These are phyloP conservation scores for Annulohypoxylon nitens DNA, from an alignment of 495 filamentous ascomycete species.

Conservation along the genomic window DNA sequence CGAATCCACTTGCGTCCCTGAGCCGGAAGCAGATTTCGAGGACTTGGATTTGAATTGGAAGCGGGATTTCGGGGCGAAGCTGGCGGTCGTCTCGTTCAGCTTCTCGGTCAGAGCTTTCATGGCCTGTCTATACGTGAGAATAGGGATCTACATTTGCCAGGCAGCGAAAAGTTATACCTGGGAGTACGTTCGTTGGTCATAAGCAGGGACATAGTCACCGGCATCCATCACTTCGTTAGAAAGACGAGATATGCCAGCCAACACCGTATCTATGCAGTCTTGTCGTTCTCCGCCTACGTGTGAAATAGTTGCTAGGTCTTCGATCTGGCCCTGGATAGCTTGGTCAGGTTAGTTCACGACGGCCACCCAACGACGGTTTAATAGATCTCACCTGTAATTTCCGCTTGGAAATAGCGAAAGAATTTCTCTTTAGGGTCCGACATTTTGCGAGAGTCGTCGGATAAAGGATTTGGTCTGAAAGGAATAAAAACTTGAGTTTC, in stretches of 20 bases:
- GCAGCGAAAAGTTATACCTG: slow-evolving; percentile 43
- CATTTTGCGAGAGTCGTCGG: slow-evolving; percentile 37
- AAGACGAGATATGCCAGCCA: slow-evolving; percentile 59
- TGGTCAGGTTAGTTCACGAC: slow-evolving; percentile 5
- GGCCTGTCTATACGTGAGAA: slow-evolving; percentile 45
- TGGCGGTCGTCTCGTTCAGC: slow-evolving; percentile 58
- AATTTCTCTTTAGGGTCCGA: slow-evolving; percentile 76
- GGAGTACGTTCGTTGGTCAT: slow-evolving; percentile 61
- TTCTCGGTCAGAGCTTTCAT: slow-evolving; percentile 60
- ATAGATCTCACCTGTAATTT: slow-evolving; percentile 71
- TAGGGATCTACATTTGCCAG: not conserved
- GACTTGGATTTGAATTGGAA: slow-evolving; percentile 62
- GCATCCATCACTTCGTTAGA: slow-evolving; percentile 61
- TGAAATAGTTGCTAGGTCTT: slow-evolving; percentile 51
- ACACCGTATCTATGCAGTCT: slow-evolving; percentile 60
- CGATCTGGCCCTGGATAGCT: slow-evolving; percentile 61
- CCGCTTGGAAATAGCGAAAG: slow-evolving; percentile 81
- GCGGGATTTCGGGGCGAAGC: slow-evolving; percentile 56
- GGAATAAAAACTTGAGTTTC: slow-evolving; percentile 50
- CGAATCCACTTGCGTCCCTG: slow-evolving; percentile 26
- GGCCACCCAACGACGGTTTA: not conserved
- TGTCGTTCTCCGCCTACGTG: slow-evolving; percentile 60
- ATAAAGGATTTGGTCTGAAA: slow-evolving; percentile 33
- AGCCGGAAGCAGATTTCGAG: slow-evolving; percentile 24
- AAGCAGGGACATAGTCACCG: slow-evolving; percentile 58